Percentiles rank a stretch among this genome's conserved stretches.
Evolutionary conservation across 2,329 filamentous ascomycete species (phyloP).

Genomic region (Colletotrichum lupini): DNA sequence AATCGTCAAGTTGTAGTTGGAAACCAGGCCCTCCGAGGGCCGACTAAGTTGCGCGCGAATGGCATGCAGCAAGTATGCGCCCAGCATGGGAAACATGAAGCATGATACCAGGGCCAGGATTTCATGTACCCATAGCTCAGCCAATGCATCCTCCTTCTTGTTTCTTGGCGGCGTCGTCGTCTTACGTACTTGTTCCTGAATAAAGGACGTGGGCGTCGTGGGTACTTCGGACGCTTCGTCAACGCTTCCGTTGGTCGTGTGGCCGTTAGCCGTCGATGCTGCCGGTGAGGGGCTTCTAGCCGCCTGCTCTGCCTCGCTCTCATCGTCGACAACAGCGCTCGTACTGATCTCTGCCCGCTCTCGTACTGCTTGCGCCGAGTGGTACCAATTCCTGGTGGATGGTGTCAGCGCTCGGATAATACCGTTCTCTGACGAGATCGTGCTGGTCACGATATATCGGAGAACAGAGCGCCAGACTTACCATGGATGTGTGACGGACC

Average conservation of each 20-base stretch:
- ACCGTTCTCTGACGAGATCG: neutral
- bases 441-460: neutral
- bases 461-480: constrained; percentile 52
- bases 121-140: constrained; percentile 81
- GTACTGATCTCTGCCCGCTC: constrained; percentile 58
- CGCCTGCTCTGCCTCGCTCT: constrained; percentile 53
- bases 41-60: constrained; percentile 84
- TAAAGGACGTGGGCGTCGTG: constrained; percentile 49
- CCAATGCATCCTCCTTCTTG: constrained; percentile 55
- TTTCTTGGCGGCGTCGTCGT: constrained; percentile 24
- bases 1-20: constrained; percentile 91
- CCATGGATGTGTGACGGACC: constrained; percentile 93
- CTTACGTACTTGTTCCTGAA: constrained; percentile 36
- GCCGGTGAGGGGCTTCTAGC: constrained; percentile 23
- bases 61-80: constrained; percentile 85
- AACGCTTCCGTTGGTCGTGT: constrained; percentile 29
- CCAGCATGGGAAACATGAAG: constrained; percentile 80
- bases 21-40: constrained; percentile 87
- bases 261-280: constrained; percentile 17
- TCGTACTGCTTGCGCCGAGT: constrained; percentile 73
- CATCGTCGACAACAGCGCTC: constrained; percentile 56
- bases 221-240: constrained; percentile 41
- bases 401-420: constrained; percentile 25
- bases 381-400: constrained; percentile 74
- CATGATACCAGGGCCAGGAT: constrained; percentile 79